Evolutionary conservation across 2,329 filamentous ascomycete genomes (phyloP), one percentile per base, ranked within the genome.

Genomic region (Pseudopithomyces chartarum): DNA sequence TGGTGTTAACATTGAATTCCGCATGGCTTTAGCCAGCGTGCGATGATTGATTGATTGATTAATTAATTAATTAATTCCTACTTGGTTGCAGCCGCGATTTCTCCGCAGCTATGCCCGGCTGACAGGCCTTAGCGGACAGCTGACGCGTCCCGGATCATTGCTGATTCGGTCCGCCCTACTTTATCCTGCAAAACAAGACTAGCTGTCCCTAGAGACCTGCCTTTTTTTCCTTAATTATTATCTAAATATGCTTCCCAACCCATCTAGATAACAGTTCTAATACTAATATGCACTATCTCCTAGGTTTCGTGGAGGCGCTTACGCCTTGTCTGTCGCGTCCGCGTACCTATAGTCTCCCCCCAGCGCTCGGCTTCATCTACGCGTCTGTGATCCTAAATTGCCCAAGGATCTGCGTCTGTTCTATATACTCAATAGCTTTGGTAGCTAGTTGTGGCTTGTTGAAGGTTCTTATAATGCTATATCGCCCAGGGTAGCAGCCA

Each of bases 121-220:
- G 26, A 8, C 8, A 29, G 26, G 26, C 5, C 26, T 29, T 29
- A 8, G 26, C 26, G 26, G 26, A 29, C 26, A 29, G 26, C 26
- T 8, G 26, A 29, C 8, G 26, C 5, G 26, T 29, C 26, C 8
- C 26, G 26, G 26, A 29, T 29, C 26, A 29, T 29, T 29, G 26
- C 26, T 29, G 26, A 29, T 29, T 8, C 26, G 26, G 26, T 29
- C 26, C 8, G 26, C 26, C 26, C 26, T 8, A 29, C 51, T 54
- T 54, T 23, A 47, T 44, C 51, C 32, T 34, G 29, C 32, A 40
- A 54, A 54, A 47, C 42, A 34, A 46, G 51, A 54, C 51, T 17
- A 54, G 51, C 51, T 47, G 42, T 43, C 51, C 42, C 40, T 11
- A 54, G 32, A 47, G 51, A 19, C 43, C 51, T 40, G 40, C 51